Conservation (phyloP, 345 rosid species). For the Zanthoxylum bungeanum region DNA sequence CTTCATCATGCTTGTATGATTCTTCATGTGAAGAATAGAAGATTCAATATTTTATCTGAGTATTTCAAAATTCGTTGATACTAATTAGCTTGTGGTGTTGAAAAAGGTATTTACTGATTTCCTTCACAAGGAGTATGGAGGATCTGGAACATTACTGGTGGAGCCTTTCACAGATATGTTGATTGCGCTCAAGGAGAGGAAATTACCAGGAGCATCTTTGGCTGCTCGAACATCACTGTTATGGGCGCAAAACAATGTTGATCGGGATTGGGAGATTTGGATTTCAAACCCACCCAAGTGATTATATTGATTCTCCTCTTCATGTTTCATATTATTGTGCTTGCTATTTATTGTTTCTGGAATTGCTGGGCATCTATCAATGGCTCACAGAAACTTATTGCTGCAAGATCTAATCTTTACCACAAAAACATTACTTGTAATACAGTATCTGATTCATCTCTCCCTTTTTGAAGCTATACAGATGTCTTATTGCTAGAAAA, state of each 20-base stretch:
- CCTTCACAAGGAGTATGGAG: conserved; percentile 43
- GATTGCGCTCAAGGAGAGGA: conserved; percentile 21
- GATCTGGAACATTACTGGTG: conserved; percentile 42
- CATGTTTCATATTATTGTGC: neutral
- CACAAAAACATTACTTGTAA: conserved; percentile 7
- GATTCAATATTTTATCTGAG: neutral
- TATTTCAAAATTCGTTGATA: neutral
- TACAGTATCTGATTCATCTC: conserved; percentile 22
- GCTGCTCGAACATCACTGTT: conserved; percentile 39
- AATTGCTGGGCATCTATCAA: conserved; percentile 2
- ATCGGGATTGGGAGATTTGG: conserved; percentile 41
- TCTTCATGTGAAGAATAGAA: conserved; percentile 4
- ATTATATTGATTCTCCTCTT: conserved; percentile 10
- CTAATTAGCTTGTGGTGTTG: conserved; percentile 11
- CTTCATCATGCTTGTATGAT: conserved; percentile 3
- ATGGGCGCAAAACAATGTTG: conserved; percentile 43
- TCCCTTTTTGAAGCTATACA: conserved; percentile 38
- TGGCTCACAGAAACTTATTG: neutral
- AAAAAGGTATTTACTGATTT: conserved; percentile 39
- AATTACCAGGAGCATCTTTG: conserved; percentile 40
- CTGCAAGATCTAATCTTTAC: conserved; percentile 8
- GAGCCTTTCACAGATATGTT: conserved; percentile 46
- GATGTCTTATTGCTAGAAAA: conserved; percentile 31
- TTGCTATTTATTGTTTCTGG: neutral
- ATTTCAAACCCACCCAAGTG: conserved; percentile 16